These are phyloP conservation scores for Coemansia sp. DNA, from an alignment of 192 early-diverging fungal genomes.

Conservation along the genomic window DNA sequence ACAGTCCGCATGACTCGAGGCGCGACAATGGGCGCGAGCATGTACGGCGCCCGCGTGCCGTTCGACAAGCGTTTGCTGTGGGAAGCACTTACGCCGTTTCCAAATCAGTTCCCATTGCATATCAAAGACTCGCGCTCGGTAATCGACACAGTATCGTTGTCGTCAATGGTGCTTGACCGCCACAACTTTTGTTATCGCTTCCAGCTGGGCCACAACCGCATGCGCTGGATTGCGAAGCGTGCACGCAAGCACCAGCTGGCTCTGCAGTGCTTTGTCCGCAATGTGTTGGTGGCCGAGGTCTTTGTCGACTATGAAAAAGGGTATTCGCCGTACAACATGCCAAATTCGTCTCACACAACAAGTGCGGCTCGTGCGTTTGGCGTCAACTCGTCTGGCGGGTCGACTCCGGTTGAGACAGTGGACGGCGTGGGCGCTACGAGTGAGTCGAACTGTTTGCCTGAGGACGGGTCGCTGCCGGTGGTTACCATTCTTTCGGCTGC, in stretches of 20 bases:
- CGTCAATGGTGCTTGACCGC: conserved; percentile 51
- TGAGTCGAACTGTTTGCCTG: conserved; percentile 6
- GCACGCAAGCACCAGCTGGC: conserved; percentile 44
- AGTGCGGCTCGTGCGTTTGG: background rate
- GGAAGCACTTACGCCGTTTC: conserved; percentile 50
- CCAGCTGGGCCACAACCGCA: conserved; percentile 42
- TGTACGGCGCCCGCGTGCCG: conserved; percentile 16
- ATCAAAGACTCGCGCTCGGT: conserved; percentile 46
- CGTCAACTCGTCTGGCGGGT: conserved; percentile 12
- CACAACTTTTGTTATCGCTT: conserved; percentile 54
- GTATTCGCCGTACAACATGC: conserved; percentile 42
- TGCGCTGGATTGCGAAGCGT: conserved; percentile 49
- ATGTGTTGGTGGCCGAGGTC: conserved; percentile 38
- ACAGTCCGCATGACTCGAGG: conserved; percentile 46
- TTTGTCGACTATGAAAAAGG: conserved; percentile 54
- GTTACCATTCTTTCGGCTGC: conserved; percentile 43
- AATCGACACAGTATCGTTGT: conserved; percentile 41
- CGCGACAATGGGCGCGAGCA: conserved; percentile 19
- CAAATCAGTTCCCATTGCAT: conserved; percentile 53
- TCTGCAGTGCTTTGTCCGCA: conserved; percentile 43
- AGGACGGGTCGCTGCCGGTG: conserved; percentile 42
- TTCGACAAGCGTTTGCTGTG: conserved; percentile 41
- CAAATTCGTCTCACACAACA: background rate
- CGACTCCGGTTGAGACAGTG: conserved; percentile 27
- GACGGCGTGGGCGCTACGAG: background rate